Evolutionary conservation across 495 filamentous ascomycete species (phyloP).

Genomic region (Hypoxylon rickii): DNA sequence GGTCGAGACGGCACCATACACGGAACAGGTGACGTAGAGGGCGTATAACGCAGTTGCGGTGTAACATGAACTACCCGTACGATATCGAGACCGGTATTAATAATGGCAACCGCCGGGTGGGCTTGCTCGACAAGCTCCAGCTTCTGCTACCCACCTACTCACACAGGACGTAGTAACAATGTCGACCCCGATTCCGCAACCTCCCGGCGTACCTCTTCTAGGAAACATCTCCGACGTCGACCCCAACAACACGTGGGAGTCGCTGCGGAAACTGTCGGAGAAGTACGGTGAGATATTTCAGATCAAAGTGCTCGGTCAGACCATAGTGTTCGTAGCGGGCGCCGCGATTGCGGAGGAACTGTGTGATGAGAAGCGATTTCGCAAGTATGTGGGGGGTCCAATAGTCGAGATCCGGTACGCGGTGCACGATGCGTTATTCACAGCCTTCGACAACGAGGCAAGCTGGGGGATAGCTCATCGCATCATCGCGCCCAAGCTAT

Average conservation of each 20-base stretch:
- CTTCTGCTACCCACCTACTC: background rate
- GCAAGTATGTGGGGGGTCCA: slow-evolving; percentile 60
- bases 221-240: slow-evolving; percentile 71
- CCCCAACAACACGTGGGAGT: slow-evolving; percentile 63
- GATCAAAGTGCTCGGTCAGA: slow-evolving; percentile 55
- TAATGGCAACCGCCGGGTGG: slow-evolving; percentile 12
- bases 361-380: slow-evolving; percentile 71
- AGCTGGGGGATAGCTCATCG: slow-evolving; percentile 75
- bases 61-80: background rate
- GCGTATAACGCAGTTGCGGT: slow-evolving; percentile 18
- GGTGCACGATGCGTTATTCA: slow-evolving; percentile 70
- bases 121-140: background rate
- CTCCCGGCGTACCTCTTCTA: slow-evolving; percentile 67
- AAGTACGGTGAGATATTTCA: slow-evolving; percentile 76
- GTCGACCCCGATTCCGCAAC: slow-evolving; percentile 63
- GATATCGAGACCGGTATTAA: slow-evolving; percentile 10
- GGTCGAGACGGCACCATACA: slow-evolving; percentile 9
- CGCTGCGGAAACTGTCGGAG: slow-evolving; percentile 64
- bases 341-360: slow-evolving; percentile 67
- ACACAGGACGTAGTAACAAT: slow-evolving; percentile 29
- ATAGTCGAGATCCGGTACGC: slow-evolving; percentile 63
- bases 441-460: slow-evolving; percentile 63
- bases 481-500: slow-evolving; percentile 69
- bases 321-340: slow-evolving; percentile 49
- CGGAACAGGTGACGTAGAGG: slow-evolving; percentile 23